A percentile compares a stretch with the other conserved stretches of the same genome.
Evolutionary conservation across 495 filamentous ascomycete genomes (phyloP).

Genomic region (Aspergillus heteromorphus): DNA sequence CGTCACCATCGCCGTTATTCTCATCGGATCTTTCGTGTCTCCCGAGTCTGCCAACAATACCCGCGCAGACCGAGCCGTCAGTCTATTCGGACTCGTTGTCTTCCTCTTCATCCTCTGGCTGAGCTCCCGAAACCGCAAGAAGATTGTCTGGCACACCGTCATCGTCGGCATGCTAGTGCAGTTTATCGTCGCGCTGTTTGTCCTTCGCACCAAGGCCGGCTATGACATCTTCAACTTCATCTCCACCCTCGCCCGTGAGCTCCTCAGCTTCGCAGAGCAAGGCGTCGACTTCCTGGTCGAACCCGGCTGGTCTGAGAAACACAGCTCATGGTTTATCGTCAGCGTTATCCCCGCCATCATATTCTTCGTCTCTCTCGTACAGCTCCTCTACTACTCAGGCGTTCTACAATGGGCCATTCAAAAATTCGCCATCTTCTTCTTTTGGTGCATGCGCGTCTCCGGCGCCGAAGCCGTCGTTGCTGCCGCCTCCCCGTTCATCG

Average conservation of each 20-base stretch:
- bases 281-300: conserved; percentile 69
- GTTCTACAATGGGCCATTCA: conserved; percentile 80
- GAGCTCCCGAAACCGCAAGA: conserved; percentile 65
- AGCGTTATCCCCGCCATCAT: conserved; percentile 76
- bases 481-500: conserved; percentile 90
- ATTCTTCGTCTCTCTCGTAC: conserved; percentile 86
- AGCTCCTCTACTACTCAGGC: conserved; percentile 72
- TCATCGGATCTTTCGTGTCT: conserved; percentile 70
- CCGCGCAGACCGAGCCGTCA: conserved; percentile 69
- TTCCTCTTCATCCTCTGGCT: conserved; percentile 60
- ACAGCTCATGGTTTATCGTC: conserved; percentile 59
- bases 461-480: conserved; percentile 89
- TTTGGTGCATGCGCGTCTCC: conserved; percentile 85
- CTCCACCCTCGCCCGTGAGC: conserved; percentile 58
- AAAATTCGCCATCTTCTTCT: conserved; percentile 87
- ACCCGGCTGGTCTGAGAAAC: conserved; percentile 30
- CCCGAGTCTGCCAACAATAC: conserved; percentile 69
- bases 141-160: conserved; percentile 64
- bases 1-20: conserved; percentile 60
- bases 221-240: conserved; percentile 87
- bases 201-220: conserved; percentile 69
- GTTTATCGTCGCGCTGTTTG: conserved; percentile 83
- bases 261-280: conserved; percentile 64
- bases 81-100: conserved; percentile 72
- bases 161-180: conserved; percentile 84